Evolutionary conservation across 805 yeast genomes (phyloP), one percentile per base, ranked within the genome.

Genomic region (Wickerhamiella kazuoi): DNA sequence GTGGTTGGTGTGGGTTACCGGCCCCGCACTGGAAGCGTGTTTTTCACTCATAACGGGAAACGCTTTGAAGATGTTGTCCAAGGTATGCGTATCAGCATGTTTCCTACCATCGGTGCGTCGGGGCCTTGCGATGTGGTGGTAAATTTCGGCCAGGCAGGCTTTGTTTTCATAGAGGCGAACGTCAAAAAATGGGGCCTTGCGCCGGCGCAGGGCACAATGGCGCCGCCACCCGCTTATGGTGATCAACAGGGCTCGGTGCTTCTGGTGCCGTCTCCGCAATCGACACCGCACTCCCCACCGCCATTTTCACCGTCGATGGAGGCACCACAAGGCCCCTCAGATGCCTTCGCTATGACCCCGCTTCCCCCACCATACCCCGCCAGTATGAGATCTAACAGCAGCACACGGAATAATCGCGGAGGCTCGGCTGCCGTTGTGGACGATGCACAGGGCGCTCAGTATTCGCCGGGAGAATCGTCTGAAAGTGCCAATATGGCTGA

Each of bases 111-210:
- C 16, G 98, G 98, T 1, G 76, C 95, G 4, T 77, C 72, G 40
- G 78, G 83, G 30, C 72, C 77, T 4, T 80, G 94, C 49, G 70
- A 76, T 6, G 63, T 90, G n/a, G 86, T 80, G 56, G 93, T 80
- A 9, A 90, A 83, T 52, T 60, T 90, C 41, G 98, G 98, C 16
- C 87, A 81, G 49, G 67, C 74, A 41, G 96, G 95, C 2, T 84
- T 72, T 59, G 95, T 86, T 2, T 83, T 71, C 53, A 81, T 86
- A 36, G 95, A 86, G 54, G 95, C 82, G 2, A 83, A 84, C 53
- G 94, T 86, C 30, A 84, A 84, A 55, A 83, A 80, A 55, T 84
- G 95, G 95, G 94, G 94, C 4, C 77, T 79, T 50, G 94, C 93
- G n/a, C 87, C 90, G 2, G 67, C 78, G 30, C 80, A 77, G 47